Conservation (phyloP, 495 filamentous ascomycete genomes). For the Daldinia grandis region DNA sequence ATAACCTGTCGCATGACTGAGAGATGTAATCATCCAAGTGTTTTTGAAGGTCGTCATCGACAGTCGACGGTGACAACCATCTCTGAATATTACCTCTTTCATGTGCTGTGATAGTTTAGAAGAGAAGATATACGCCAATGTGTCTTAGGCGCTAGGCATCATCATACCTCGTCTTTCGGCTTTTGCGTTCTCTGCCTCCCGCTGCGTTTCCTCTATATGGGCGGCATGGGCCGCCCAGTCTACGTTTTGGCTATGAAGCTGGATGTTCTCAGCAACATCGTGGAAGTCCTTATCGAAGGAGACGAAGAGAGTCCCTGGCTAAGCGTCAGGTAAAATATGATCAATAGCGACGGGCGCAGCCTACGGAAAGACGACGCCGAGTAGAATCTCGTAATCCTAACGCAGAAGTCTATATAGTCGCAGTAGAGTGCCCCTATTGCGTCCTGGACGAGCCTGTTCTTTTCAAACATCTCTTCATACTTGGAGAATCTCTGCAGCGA, state of each 20-base stretch:
- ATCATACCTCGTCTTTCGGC: conserved; percentile 25
- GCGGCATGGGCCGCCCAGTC: conserved; percentile 33
- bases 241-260: conserved; percentile 31
- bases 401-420: conserved; percentile 44
- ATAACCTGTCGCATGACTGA: conserved; percentile 39
- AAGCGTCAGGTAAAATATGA: neutral
- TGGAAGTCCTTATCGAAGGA: conserved; percentile 38
- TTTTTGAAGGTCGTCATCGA: conserved; percentile 40
- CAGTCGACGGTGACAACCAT: conserved; percentile 45
- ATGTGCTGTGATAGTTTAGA: conserved; percentile 27
- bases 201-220: conserved; percentile 31
- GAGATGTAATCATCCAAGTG: conserved; percentile 37
- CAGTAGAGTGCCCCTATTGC: conserved; percentile 41
- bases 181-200: conserved; percentile 28
- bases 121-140: neutral
- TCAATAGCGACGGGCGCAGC: neutral
- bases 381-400: conserved; percentile 38
- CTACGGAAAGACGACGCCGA: conserved; percentile 36
- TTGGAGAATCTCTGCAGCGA: conserved; percentile 42
- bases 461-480: conserved; percentile 41
- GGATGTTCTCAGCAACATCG: conserved; percentile 27
- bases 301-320: conserved; percentile 25
- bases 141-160: neutral
- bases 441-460: conserved; percentile 36
- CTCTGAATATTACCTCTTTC: conserved; percentile 32